Evolutionary conservation across 306 rosid genomes (phyloP).

Genomic region (Quercus berberidifolia): DNA sequence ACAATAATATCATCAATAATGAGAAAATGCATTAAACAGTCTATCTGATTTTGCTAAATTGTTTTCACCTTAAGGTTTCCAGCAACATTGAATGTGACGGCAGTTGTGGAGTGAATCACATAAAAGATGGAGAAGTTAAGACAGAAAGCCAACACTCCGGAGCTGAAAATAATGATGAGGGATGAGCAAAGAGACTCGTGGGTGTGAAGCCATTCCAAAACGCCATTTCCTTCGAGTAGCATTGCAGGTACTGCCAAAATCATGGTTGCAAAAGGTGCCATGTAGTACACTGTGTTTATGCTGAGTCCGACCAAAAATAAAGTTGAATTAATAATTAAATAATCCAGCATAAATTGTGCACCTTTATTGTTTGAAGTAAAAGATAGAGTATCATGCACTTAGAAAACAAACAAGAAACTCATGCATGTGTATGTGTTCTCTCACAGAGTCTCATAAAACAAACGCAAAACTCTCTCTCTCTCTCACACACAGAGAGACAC

Average conservation of each 20-base stretch:
- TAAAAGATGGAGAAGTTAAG: conserved; percentile 97
- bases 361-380: background rate
- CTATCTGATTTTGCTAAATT: conserved; percentile 4
- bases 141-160: conserved; percentile 94
- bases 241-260: conserved; percentile 90
- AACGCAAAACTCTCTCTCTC: no score
- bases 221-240: conserved; percentile 89
- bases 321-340: background rate
- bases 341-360: background rate
- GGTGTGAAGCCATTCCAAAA: conserved; percentile 76
- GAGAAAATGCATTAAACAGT: background rate
- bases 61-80: conserved; percentile 94
- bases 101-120: conserved; percentile 96
- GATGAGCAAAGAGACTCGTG: conserved; percentile 66
- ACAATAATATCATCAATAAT: conserved; percentile 3
- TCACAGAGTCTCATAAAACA: no score
- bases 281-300: conserved; percentile 96
- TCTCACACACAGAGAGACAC: background rate
- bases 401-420: background rate
- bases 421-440: no score
- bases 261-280: conserved; percentile 99
- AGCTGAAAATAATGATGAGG: conserved; percentile 74
- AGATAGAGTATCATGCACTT: background rate
- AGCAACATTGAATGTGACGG: conserved; percentile 95
- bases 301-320: conserved; percentile 23